Evolutionary conservation across 305 asterid species (phyloP), one percentile per base, ranked within the genome.

Genomic region (Fraxinus greggii): DNA sequence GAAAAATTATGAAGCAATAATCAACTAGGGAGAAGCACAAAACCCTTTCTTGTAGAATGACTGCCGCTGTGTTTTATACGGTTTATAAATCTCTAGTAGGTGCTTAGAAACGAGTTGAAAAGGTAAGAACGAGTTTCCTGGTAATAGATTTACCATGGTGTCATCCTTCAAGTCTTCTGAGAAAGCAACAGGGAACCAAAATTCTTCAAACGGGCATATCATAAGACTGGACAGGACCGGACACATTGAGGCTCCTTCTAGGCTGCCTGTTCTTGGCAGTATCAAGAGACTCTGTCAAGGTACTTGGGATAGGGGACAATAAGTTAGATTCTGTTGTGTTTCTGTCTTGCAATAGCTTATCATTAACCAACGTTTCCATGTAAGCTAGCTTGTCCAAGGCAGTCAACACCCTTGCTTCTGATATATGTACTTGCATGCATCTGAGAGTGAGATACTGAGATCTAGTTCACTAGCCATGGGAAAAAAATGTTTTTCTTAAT

Each of bases 131-230:
- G 42, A 32, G 24, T 3, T 65, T 31, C 78, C 31, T 0, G 31
- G 48, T 78, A 82, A 81, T 76, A 69, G 81, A 82, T 82, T 90
- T 82, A 92, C 98, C 98, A 94, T 92, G 45, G 97, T 92, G 76
- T 92, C 94, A 35, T 91, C 92, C 90, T 91, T 94, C 73, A 93
- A 88, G 86, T 88, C 97, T 33, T 88, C 82, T 65, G 98, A 86
- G 84, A 94, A 94, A 78, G 97, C 94, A 63, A 94, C 92, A 7
- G 98, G 98, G 75, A 90, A 94, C 98, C 98, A 94, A 42, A 94
- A 86, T 94, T 93, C 89, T 91, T 92, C 89, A 94, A 79, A 75
- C 59, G 74, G 51, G 88, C 81, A 54, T 87, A 54, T 87, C 83
- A 83, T 94, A 94, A 74, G 93, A 91, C 82, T 90, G 92, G 77